Evolutionary conservation across 2,329 filamentous ascomycete genomes (phyloP), one percentile per base, ranked within the genome.

Genomic region (Macroventuria anomochaeta): DNA sequence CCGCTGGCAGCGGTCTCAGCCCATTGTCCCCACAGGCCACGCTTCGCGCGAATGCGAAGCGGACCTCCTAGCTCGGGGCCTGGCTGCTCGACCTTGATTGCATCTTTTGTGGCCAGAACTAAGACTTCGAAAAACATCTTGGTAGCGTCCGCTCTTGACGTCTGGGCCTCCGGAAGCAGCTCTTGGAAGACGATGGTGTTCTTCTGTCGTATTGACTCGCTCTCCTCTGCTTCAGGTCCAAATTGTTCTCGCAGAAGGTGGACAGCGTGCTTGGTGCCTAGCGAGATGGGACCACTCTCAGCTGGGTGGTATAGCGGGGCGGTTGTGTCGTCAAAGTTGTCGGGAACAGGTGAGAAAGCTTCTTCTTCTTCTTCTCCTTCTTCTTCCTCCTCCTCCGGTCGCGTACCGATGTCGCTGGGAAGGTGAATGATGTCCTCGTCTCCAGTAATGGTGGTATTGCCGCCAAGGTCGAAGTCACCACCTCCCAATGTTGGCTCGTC

Each of bases 81-180:
- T 41, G 84, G 84, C 76, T 99, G 95, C 72, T 97, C 93, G 21
- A 97, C 91, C 77, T 96, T 96, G 77, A 99, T 90, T 23, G 95
- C 95, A 72, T 99, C 95, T 79, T 99, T 99, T 34, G 95, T 99
- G 5, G 93, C 95, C 39, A 99, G 83, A 3, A 99, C 95, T 20
- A 99, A 82, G 48, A 95, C 88, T 77, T 99, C 95, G 68, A 99
- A 99, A 80, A 99, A 99, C 92, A 99, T 97, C 82, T 97, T 97
- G 36, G 95, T 99, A 0, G 95, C 95, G 67, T 97, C 95, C 7
- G 89, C 89, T 75, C 91, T 90, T 62, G 84, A 91, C 0, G 93
- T 93, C 56, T 84, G 85, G 60, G 82, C 79, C 76, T 96, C 91
- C 0, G 95, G 95, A 28, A 97, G 83, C 40, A 99, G 83, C 53